Evolutionary conservation across 192 early-diverging fungal genomes (phyloP).

Genomic region (Podila clonocystis): DNA sequence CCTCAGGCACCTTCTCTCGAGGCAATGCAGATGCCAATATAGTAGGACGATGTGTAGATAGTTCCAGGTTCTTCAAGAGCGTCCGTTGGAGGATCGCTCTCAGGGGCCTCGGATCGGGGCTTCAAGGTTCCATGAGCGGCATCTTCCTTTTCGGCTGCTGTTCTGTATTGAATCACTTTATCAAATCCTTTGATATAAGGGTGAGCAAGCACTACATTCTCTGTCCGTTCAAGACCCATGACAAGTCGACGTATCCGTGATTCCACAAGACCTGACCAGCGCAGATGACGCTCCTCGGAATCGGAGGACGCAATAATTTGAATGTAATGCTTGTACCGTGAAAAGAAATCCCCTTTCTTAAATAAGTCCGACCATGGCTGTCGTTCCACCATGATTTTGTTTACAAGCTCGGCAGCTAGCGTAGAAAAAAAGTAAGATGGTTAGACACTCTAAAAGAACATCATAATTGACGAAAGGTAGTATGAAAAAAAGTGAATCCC

Average conservation of each 20-base stretch:
- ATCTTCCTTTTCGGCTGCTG: slow-evolving; percentile 73
- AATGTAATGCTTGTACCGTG: slow-evolving; percentile 87
- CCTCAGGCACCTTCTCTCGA: slow-evolving; percentile 63
- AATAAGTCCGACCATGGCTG: slow-evolving; percentile 87
- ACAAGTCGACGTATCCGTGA: slow-evolving; percentile 90
- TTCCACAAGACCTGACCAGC: slow-evolving; percentile 92
- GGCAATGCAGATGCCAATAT: slow-evolving; percentile 84
- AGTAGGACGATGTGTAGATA: slow-evolving; percentile 86
- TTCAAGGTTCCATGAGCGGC: slow-evolving; percentile 72
- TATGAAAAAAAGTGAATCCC: background rate
- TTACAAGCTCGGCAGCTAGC: slow-evolving; percentile 75
- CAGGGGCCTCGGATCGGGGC: slow-evolving; percentile 13
- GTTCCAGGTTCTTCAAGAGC: slow-evolving; percentile 33
- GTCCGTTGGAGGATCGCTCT: background rate
- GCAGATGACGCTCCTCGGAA: slow-evolving; percentile 76
- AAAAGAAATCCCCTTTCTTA: slow-evolving; percentile 90
- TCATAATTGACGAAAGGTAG: background rate
- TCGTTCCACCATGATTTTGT: slow-evolving; percentile 80
- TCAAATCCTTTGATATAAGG: slow-evolving; percentile 93
- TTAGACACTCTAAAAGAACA: background rate
- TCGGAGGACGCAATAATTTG: slow-evolving; percentile 87
- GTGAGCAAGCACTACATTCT: slow-evolving; percentile 79
- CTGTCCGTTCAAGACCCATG: slow-evolving; percentile 81
- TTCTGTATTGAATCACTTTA: slow-evolving; percentile 67
- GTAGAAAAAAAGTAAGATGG: background rate